Percentiles rank a stretch among this genome's conserved stretches.
phyloP scores from a whole-genome alignment of 2,329 filamentous ascomycete genomes.

The Parafenestella ontariensis region DNA sequence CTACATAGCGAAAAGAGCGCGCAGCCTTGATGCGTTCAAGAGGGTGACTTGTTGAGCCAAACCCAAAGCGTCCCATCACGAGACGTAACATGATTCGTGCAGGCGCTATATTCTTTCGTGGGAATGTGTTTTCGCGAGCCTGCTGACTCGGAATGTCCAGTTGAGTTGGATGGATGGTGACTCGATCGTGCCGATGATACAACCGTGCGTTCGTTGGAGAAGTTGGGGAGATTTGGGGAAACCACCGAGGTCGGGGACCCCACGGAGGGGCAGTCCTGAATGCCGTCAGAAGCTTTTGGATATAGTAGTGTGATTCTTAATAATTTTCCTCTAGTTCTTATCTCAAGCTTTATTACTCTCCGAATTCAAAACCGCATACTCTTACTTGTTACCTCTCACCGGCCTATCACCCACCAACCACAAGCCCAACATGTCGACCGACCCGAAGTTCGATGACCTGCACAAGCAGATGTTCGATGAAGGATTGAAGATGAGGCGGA shows the following conservation, averaged over 20 bases:
- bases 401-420: constrained; percentile 16
- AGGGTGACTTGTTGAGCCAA: too few relatives aligned
- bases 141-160: neutral
- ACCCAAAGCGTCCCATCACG: too few relatives aligned
- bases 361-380: neutral
- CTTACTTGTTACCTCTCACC: neutral
- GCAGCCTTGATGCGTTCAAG: too few relatives aligned
- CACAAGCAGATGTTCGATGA: constrained; percentile 67
- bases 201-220: constrained; percentile 12
- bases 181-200: constrained; percentile 1
- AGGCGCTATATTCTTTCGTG: neutral
- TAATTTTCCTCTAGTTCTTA: neutral
- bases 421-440: constrained; percentile 46
- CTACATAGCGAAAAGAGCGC: too few relatives aligned
- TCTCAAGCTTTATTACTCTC: neutral
- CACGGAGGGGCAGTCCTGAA: constrained; percentile 4
- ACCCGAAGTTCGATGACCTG: constrained; percentile 50
- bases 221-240: constrained; percentile 35
- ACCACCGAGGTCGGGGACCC: constrained; percentile 27
- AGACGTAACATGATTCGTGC: too few relatives aligned
- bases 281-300: neutral
- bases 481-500: constrained; percentile 66
- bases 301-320: neutral
- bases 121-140: neutral
- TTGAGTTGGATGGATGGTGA: neutral